Evolutionary conservation across 495 filamentous ascomycete genomes (phyloP).

Genomic region (Podospora fimiseda): DNA sequence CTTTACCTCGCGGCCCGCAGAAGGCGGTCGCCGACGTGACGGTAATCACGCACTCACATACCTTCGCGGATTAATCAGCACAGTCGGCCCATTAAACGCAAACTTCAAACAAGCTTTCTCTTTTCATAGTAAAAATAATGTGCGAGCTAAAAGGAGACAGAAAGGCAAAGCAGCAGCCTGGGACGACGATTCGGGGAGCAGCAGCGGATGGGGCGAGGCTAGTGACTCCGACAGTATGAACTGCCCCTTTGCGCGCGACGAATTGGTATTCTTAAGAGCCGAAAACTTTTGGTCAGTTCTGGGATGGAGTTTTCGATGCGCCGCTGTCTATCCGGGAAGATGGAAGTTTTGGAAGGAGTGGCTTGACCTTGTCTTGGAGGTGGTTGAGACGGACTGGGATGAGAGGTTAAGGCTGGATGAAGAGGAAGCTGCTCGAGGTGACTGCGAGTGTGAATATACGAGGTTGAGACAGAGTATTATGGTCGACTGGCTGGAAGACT

Average conservation of each 20-base stretch:
- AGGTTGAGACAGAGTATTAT: conserved; percentile 28
- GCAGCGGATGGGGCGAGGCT: conserved; percentile 14
- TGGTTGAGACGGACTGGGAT: conserved; percentile 68
- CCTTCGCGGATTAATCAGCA: conserved; percentile 33
- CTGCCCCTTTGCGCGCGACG: conserved; percentile 53
- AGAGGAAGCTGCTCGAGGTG: neutral
- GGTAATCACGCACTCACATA: conserved; percentile 35
- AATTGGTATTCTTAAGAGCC: conserved; percentile 63
- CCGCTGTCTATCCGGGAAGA: conserved; percentile 56
- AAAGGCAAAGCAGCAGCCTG: neutral
- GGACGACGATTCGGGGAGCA: neutral
- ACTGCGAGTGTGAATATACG: too few species aligned
- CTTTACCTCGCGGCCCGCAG: conserved; percentile 47
- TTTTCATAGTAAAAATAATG: conserved; percentile 28
- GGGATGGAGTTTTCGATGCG: conserved; percentile 93
- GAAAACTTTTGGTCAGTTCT: conserved; percentile 85
- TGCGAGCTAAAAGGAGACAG: neutral
- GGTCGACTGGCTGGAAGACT: conserved; percentile 24
- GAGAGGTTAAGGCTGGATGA: conserved; percentile 42
- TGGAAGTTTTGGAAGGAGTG: conserved; percentile 83
- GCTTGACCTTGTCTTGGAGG: conserved; percentile 73
- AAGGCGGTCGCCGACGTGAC: conserved; percentile 29
- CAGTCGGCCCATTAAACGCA: conserved; percentile 38
- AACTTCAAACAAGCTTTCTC: conserved; percentile 32
- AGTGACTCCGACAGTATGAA: conserved; percentile 36